phyloP scores from a whole-genome alignment of 1,284 basidiomycete species.

The Ustilago nuda region DNA sequence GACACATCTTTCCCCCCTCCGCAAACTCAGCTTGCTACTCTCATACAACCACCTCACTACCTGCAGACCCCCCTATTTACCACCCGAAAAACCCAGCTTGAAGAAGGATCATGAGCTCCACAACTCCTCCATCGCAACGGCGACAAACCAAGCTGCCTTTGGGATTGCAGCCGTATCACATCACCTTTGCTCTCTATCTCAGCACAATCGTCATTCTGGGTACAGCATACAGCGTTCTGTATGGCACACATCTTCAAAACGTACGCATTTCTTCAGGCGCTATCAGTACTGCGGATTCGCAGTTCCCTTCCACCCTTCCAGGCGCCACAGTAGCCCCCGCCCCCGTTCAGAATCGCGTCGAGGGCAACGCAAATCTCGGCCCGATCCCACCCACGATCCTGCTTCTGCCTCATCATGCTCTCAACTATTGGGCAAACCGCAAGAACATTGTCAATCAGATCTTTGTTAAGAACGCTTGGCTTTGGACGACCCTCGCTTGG shows the following conservation, averaged over 20 bases:
- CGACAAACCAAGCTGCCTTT: slow-evolving; percentile 33
- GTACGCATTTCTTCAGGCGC: slow-evolving; percentile 66
- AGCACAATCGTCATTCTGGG: slow-evolving; percentile 72
- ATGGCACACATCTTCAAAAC: slow-evolving; percentile 70
- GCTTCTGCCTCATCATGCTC: slow-evolving; percentile 71
- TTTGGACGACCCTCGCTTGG: slow-evolving; percentile 76
- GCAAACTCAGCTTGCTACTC: neutral
- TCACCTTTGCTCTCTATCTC: slow-evolving; percentile 59
- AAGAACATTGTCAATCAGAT: slow-evolving; percentile 82
- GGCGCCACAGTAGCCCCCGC: slow-evolving; percentile 35
- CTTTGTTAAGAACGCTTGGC: slow-evolving; percentile 93
- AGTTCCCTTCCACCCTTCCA: slow-evolving; percentile 27
- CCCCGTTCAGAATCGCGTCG: slow-evolving; percentile 47
- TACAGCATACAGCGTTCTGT: slow-evolving; percentile 75
- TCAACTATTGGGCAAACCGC: slow-evolving; percentile 75
- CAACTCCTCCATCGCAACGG: slow-evolving; percentile 5
- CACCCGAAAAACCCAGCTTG: neutral
- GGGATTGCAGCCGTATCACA: slow-evolving; percentile 44
- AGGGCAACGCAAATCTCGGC: slow-evolving; percentile 75
- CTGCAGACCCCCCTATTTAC: neutral
- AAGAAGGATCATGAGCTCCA: slow-evolving; percentile 16
- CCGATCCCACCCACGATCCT: slow-evolving; percentile 71
- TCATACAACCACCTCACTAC: neutral
- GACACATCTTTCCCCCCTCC: slow-evolving; percentile 3
- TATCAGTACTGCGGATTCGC: neutral